Evolutionary conservation across 441 rosid genomes (phyloP).

Genomic region (Corymbia citriodora): DNA sequence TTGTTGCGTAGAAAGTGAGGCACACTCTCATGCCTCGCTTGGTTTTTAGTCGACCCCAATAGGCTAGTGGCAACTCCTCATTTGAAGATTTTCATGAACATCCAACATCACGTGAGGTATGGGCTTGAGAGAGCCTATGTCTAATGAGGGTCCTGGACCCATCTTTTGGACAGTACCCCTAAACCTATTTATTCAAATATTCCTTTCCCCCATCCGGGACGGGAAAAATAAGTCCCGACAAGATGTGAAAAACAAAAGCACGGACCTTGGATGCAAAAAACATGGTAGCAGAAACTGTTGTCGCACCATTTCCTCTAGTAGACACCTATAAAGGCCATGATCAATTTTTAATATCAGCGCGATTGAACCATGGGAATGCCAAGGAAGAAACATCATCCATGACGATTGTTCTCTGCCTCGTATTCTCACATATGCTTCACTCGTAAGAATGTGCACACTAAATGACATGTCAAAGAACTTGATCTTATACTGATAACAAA

Average conservation of each 20-base stretch:
- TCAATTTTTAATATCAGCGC: not conserved
- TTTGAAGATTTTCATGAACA: too few relatives aligned
- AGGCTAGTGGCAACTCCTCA: too few relatives aligned
- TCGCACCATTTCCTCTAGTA: conserved; percentile 67
- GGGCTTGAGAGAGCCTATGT: too few relatives aligned
- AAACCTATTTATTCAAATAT: too few relatives aligned
- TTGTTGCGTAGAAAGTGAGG: too few relatives aligned
- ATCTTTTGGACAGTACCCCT: too few relatives aligned
- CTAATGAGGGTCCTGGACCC: too few relatives aligned
- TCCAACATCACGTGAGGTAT: too few relatives aligned
- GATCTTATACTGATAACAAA: not conserved
- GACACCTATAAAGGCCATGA: conserved; percentile 48
- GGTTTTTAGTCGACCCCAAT: too few relatives aligned
- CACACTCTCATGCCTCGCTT: too few relatives aligned
- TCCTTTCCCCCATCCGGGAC: too few relatives aligned
- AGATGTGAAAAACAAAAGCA: not conserved
- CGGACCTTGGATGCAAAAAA: conserved; percentile 76
- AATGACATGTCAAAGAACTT: not conserved
- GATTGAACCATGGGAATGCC: not conserved
- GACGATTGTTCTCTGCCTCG: not conserved
- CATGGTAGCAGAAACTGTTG: conserved; percentile 89
- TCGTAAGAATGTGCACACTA: not conserved
- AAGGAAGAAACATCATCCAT: not conserved
- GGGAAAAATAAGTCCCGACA: too few relatives aligned
- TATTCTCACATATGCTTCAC: not conserved